These are phyloP conservation scores for Magnolia sinica DNA, from an alignment of 164 flowering plant species.

Conservation along the genomic window DNA sequence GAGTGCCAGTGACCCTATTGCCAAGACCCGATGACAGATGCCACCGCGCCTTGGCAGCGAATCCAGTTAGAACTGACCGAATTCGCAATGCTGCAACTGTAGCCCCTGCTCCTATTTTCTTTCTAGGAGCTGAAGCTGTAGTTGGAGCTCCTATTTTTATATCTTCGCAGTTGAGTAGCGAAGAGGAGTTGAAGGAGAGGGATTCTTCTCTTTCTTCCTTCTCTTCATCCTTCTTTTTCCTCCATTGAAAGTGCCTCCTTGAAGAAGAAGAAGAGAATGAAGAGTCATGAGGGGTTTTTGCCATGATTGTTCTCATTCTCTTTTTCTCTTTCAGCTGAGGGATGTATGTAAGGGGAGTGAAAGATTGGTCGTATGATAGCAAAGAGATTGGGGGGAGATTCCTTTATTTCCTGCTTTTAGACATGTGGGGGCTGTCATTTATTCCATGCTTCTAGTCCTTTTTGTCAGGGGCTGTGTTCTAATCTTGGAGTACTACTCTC, in stretches of 20 bases:
- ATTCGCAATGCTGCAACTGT: slow-evolving; percentile 32
- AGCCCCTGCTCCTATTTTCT: slow-evolving; percentile 22
- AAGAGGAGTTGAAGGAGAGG: neutral
- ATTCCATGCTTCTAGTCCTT: slow-evolving; percentile 7
- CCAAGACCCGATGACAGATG: slow-evolving; percentile 33
- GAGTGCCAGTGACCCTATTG: slow-evolving; percentile 61
- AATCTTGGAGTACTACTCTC: neutral
- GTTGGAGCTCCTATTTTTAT: neutral
- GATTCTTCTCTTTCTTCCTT: slow-evolving; percentile 36
- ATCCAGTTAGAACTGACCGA: slow-evolving; percentile 41
- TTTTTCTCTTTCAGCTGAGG: too few species aligned
- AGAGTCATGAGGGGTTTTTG: slow-evolving; percentile 56
- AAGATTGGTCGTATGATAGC: neutral
- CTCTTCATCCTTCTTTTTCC: slow-evolving; percentile 41
- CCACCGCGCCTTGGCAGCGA: slow-evolving; percentile 14
- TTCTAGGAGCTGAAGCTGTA: slow-evolving; percentile 18
- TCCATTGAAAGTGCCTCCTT: slow-evolving; percentile 62
- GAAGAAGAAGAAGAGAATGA: slow-evolving; percentile 69
- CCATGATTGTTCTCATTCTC: neutral
- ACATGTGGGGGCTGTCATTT: slow-evolving; percentile 2
- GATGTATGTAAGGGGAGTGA: neutral
- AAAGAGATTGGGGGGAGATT: slow-evolving; percentile 3
- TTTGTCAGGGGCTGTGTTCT: slow-evolving; percentile 19
- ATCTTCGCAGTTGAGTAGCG: neutral
- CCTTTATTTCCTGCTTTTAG: slow-evolving; percentile 3